Conservation (phyloP, 225 moss, liverwort and hornwort genomes). For the Sphagnum contortum region DNA sequence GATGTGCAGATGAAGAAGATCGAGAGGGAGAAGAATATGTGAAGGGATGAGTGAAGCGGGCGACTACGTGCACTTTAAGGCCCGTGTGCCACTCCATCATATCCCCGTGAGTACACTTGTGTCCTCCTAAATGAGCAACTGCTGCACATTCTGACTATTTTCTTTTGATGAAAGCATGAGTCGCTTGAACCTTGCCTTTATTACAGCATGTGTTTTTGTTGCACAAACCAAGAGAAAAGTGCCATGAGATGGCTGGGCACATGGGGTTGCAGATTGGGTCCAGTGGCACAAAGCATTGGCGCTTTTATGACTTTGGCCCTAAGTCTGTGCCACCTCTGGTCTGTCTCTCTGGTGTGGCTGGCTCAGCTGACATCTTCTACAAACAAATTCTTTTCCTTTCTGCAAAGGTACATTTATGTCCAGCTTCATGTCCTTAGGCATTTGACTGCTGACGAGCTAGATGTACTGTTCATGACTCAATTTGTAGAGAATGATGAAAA, state of each 20-base stretch:
- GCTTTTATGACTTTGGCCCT: constrained; percentile 88
- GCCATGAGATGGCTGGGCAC: too few relatives aligned
- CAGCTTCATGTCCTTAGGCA: too few relatives aligned
- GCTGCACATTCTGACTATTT: too few relatives aligned
- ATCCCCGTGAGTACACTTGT: constrained; percentile 39
- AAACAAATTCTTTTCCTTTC: constrained; percentile 85
- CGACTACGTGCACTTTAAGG: constrained; percentile 92
- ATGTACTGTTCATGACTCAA: too few relatives aligned
- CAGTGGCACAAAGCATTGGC: constrained; percentile 78
- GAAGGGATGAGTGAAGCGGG: constrained; percentile 80
- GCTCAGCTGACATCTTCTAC: constrained; percentile 94
- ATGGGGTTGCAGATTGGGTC: constrained; percentile 47
- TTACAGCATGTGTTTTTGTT: too few relatives aligned
- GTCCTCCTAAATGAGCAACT: too few relatives aligned
- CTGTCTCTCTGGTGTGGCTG: constrained; percentile 83
- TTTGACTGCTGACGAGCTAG: too few relatives aligned
- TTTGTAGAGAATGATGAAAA: too few relatives aligned
- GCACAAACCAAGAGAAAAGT: too few relatives aligned
- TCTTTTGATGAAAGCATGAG: too few relatives aligned
- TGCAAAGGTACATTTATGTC: constrained; percentile 34
- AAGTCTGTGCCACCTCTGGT: constrained; percentile 79
- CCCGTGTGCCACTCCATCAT: constrained; percentile 87
- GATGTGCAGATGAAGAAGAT: constrained; percentile 22
- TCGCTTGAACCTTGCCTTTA: too few relatives aligned
- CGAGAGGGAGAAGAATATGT: constrained; percentile 35